Percentiles rank a stretch among this genome's conserved stretches.
Conservation (phyloP, 116 monocot genomes). For the Trichopus zeylanicus region DNA sequence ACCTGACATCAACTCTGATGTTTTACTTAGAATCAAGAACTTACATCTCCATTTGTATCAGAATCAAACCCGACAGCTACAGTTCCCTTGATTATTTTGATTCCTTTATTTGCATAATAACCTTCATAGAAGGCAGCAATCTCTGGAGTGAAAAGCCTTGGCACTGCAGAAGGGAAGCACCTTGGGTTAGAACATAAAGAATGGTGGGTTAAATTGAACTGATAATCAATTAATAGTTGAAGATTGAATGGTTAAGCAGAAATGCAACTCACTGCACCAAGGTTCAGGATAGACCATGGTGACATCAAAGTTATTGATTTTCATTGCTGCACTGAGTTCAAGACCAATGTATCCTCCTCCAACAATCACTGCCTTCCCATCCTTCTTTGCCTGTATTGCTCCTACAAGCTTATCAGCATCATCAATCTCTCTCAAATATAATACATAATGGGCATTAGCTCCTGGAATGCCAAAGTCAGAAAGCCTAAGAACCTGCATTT, state of each 20-base stretch:
- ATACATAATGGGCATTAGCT: constrained; percentile 79
- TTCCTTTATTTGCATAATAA: constrained; percentile 83
- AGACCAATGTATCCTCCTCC: constrained; percentile 98
- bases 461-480: constrained; percentile 88
- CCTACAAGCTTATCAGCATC: constrained; percentile 86
- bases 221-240: not conserved
- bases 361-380: constrained; percentile 81
- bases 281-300: constrained; percentile 97
- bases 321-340: constrained; percentile 71
- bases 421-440: constrained; percentile 84
- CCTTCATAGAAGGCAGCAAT: constrained; percentile 89
- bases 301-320: constrained; percentile 69
- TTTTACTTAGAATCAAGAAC: constrained; percentile 9
- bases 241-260: not conserved
- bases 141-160: constrained; percentile 73
- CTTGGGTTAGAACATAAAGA: not conserved
- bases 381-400: constrained; percentile 73
- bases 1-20: not conserved
- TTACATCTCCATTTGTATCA: constrained; percentile 68
- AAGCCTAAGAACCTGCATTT: constrained; percentile 58
- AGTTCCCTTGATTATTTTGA: constrained; percentile 76
- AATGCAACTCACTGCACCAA: constrained; percentile 86
- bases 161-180: constrained; percentile 47
- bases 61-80: constrained; percentile 82
- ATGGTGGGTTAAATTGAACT: not conserved